Conservation (phyloP, 2,329 filamentous ascomycete genomes). For the Trichoderma sp. region DNA sequence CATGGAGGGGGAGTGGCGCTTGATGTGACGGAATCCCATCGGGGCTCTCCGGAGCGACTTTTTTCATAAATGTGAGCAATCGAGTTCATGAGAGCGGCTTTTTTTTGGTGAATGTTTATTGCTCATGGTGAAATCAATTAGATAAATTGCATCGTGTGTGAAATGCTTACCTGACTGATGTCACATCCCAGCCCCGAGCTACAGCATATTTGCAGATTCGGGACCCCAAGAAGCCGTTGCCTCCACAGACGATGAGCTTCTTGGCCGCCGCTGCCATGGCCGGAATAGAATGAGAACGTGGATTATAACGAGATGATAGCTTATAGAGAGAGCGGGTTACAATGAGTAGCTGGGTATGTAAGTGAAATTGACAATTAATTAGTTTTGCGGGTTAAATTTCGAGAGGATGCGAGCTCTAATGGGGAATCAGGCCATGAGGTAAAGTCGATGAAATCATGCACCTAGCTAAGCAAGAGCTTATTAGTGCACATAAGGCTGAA, state of each 20-base stretch:
- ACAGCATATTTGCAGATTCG: constrained; percentile 90
- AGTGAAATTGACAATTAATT: neutral
- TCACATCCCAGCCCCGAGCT: constrained; percentile 84
- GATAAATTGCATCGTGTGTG: neutral
- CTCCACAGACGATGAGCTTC: constrained; percentile 85
- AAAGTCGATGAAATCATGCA: constrained; percentile 26
- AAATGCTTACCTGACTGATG: constrained; percentile 72
- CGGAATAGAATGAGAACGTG: neutral
- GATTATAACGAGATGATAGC: neutral
- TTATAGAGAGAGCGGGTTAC: neutral
- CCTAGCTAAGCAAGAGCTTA: constrained; percentile 7
- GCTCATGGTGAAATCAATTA: neutral
- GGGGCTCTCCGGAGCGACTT: constrained; percentile 86
- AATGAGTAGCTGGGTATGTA: neutral
- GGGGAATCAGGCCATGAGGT: neutral
- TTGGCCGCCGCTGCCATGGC: constrained; percentile 50
- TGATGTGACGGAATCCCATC: constrained; percentile 77
- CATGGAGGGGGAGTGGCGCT: constrained; percentile 70
- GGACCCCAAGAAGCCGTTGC: constrained; percentile 84
- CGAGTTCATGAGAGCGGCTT: neutral
- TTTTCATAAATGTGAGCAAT: constrained; percentile 24
- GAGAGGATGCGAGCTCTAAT: neutral
- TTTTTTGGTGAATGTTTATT: neutral
- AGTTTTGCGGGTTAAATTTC: neutral
- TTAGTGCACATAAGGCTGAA: constrained; percentile 15